Conservation (phyloP, 129 eudicot genomes). For the Centaurea solstitialis region DNA sequence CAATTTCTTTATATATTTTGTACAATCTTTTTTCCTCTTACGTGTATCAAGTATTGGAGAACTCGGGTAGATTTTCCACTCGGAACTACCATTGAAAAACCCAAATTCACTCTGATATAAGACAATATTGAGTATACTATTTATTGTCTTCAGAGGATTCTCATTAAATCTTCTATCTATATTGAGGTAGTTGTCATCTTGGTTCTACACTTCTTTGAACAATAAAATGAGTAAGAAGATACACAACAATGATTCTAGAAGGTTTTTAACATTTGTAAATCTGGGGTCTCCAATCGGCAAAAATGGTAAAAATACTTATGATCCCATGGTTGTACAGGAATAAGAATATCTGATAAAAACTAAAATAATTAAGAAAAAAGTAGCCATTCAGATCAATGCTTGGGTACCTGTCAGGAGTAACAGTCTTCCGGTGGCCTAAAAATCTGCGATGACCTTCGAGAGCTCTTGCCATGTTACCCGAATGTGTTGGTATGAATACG, state of each 20-base stretch:
- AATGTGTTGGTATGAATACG: conserved; percentile 81
- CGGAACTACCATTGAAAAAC: not conserved
- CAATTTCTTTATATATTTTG: no score
- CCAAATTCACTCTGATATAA: not conserved
- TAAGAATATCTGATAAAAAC: not conserved
- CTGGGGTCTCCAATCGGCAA: not conserved
- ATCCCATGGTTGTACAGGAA: no score
- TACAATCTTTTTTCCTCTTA: not conserved
- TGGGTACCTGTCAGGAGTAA: conserved; percentile 80
- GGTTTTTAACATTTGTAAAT: not conserved
- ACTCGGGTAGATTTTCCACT: not conserved
- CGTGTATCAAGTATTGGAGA: not conserved
- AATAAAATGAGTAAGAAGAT: not conserved
- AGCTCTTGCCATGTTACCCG: conserved; percentile 96
- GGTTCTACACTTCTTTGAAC: not conserved
- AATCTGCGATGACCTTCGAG: conserved; percentile 95
- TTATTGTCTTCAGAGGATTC: not conserved
- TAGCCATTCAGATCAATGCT: not conserved
- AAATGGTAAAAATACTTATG: no score
- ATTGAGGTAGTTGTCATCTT: not conserved
- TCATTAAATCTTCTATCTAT: not conserved
- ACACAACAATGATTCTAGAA: not conserved
- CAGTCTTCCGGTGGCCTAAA: conserved; percentile 79
- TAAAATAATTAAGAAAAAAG: not conserved
- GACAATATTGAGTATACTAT: not conserved